Base-by-base conservation (phyloP, 2,329 filamentous ascomycete genomes). In the Capronia coronata region DNA sequence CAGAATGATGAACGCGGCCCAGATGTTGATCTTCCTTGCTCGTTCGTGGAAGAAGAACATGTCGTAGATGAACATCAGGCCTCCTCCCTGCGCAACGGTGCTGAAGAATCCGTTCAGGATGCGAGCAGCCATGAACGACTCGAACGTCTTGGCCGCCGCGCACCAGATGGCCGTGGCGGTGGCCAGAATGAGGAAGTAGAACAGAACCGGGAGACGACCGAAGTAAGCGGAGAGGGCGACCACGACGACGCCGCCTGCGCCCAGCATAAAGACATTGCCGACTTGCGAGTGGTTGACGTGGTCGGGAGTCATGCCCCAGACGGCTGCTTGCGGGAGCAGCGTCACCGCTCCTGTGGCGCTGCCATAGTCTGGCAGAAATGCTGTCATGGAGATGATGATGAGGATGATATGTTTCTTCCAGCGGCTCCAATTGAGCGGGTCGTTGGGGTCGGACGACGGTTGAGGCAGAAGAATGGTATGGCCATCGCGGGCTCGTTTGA, bases 81-180 rank as follows among this genome's bases (percentile, higher is more conserved):
- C 70, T 32, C 66, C 66, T 1, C 63, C 67, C 56, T 73, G 69
- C 0, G 66, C 63, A 2, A 69, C 68, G 3, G 64, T 71, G 7
- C 63, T 67, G 59, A 72, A 71, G 61, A 73, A 69, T 6, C 70
- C 71, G 43, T 73, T 71, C 4, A 74, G 58, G 21, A 71, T 69
- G 1, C 71, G 64, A 0, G 67, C 65, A 9, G 69, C 68, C 62
- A 70, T 66, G 56, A 68, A 72, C 0, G 62, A 63, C 19, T 68
- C 60, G 49, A 71, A 71, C 1, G 50, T 62, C 2, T 59, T 58
- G 1, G 69, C 64, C 8, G 57, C 66, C 5, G 67, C 65, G 44
- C 64, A 69, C 63, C 70, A 68, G n/a, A 65, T 62, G 2, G 66
- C 64, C 0, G 68, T 72, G 9, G 61, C 64, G 1, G 68, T 48